These are phyloP conservation scores for Dichomitus squalens DNA, from an alignment of 1,284 basidiomycete species.

Conservation along the genomic window DNA sequence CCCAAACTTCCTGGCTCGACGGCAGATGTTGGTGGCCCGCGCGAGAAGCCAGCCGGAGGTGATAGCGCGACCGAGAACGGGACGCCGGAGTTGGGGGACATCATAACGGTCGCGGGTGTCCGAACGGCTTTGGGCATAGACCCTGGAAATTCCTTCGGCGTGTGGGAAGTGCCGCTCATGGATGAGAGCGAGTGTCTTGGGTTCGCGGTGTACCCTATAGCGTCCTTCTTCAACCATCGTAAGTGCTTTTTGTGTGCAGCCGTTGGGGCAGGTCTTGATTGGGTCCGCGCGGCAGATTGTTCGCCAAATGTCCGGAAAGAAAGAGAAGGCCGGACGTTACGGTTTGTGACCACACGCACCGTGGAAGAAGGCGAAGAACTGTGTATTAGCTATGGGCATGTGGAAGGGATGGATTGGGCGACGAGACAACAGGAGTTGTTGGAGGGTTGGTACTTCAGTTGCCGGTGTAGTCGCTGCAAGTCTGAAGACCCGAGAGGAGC, in stretches of 20 bases:
- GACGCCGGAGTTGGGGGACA: conserved; percentile 35
- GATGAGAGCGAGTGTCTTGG: conserved; percentile 64
- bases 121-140: conserved; percentile 59
- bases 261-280: not conserved
- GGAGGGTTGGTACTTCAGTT: conserved; percentile 37
- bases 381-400: conserved; percentile 38
- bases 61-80: not conserved
- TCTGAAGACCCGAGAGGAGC: conserved; percentile 17
- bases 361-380: conserved; percentile 30
- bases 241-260: conserved; percentile 26
- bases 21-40: conserved; percentile 1
- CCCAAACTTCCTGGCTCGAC: not conserved
- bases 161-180: conserved; percentile 53
- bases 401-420: conserved; percentile 27
- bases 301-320: conserved; percentile 59
- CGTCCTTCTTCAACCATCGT: conserved; percentile 73
- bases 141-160: conserved; percentile 66
- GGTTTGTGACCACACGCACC: conserved; percentile 48
- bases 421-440: conserved; percentile 29
- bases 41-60: not conserved
- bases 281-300: conserved; percentile 48
- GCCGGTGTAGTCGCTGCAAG: conserved; percentile 31
- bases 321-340: conserved; percentile 46
- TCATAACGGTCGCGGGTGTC: conserved; percentile 43
- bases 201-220: conserved; percentile 60